A percentile compares a stretch with the other conserved stretches of the same genome.
Evolutionary conservation across 768 basidiomycete genomes (phyloP).

Genomic region (Naganishia antarctica): DNA sequence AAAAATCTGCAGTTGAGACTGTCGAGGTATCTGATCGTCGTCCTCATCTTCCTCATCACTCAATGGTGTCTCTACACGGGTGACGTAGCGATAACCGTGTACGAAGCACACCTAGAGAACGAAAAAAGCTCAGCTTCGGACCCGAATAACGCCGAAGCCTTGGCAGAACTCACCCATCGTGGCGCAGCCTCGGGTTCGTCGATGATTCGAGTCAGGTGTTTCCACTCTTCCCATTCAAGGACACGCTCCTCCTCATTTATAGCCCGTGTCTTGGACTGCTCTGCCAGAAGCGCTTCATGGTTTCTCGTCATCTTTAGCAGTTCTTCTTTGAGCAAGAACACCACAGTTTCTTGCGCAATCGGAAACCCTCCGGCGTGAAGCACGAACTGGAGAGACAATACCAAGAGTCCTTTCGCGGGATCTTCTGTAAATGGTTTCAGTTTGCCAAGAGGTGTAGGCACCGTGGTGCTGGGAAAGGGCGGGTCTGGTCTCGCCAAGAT

Average conservation of each 20-base stretch:
- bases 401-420: constrained; percentile 18
- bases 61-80: constrained; percentile 1
- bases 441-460: not conserved
- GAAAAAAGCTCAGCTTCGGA: no score
- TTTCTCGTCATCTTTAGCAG: constrained; percentile 12
- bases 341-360: not conserved
- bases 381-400: constrained; percentile 9
- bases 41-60: constrained; percentile 15
- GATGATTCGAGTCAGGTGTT: not conserved
- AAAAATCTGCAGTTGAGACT: constrained; percentile 15
- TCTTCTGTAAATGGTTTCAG: constrained; percentile 27
- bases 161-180: constrained; percentile 14
- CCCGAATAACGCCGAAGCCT: not conserved
- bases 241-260: not conserved
- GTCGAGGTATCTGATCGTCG: constrained; percentile 1
- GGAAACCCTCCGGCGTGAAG: not conserved
- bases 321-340: constrained; percentile 21
- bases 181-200: constrained; percentile 14
- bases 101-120: constrained; percentile 17
- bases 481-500: constrained; percentile 21
- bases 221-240: constrained; percentile 21
- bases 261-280: not conserved
- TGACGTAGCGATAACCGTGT: constrained; percentile 12
- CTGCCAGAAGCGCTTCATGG: not conserved
- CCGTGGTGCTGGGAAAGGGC: constrained; percentile 9